Evolutionary conservation across 2,329 filamentous ascomycete species (phyloP).

Genomic region (Rhynchosporium graminicola): DNA sequence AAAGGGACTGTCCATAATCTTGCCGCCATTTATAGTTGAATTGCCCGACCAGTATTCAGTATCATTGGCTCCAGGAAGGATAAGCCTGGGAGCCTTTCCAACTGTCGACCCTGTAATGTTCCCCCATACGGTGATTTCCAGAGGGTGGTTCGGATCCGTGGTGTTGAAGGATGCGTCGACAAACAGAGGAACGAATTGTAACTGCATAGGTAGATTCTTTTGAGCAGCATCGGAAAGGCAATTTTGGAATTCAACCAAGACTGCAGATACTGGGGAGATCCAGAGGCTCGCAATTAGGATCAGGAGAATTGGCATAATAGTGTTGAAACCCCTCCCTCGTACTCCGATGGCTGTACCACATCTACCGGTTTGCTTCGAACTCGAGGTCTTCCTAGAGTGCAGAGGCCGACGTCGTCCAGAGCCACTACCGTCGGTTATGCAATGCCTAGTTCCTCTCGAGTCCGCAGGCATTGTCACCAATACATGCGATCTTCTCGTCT

Average conservation of each 20-base stretch:
- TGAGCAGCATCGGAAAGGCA: conserved; percentile 69
- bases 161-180: conserved; percentile 75
- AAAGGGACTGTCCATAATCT: conserved; percentile 69
- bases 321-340: conserved; percentile 19
- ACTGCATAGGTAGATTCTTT: conserved; percentile 55
- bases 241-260: conserved; percentile 77
- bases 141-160: conserved; percentile 57
- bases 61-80: conserved; percentile 61
- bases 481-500: conserved; percentile 17
- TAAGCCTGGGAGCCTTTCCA: conserved; percentile 47
- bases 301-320: conserved; percentile 28
- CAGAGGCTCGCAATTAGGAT: conserved; percentile 33
- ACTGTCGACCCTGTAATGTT: conserved; percentile 75
- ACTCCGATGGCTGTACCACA: background rate
- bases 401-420: background rate
- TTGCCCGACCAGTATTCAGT: conserved; percentile 60
- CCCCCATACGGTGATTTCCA: conserved; percentile 82
- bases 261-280: conserved; percentile 55
- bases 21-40: conserved; percentile 61
- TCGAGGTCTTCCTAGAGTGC: background rate
- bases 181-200: conserved; percentile 79
- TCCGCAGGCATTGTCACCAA: conserved; percentile 33
- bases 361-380: background rate
- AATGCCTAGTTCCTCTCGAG: conserved; percentile 24
- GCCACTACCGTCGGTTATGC: conserved; percentile 2